Percentiles rank a stretch among this genome's conserved stretches.
phyloP scores from a whole-genome alignment of 805 yeast genomes.

The Saturnispora sekii region DNA sequence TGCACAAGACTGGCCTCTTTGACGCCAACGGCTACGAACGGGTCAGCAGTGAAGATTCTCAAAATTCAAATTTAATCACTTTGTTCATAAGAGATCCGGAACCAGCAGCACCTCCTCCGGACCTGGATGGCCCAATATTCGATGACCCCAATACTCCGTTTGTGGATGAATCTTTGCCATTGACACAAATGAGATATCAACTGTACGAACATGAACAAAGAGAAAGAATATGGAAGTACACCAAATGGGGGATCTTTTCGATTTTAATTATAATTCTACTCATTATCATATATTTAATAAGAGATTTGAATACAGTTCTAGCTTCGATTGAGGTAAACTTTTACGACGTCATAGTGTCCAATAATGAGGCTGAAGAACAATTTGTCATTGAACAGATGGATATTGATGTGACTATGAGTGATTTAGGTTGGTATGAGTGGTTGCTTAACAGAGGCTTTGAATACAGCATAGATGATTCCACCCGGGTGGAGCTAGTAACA shows the following conservation, averaged over 20 bases:
- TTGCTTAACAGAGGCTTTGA: background rate
- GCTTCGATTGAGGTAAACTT: background rate
- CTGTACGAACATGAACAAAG: background rate
- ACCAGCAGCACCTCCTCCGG: slow-evolving; percentile 1
- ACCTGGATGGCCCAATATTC: background rate
- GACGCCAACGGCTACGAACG: background rate
- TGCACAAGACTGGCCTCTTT: background rate
- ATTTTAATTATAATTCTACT: background rate
- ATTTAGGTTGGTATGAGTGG: slow-evolving; percentile 3
- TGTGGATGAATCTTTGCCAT: slow-evolving; percentile 4
- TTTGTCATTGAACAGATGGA: background rate
- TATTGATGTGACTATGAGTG: background rate
- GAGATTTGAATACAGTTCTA: slow-evolving; percentile 1
- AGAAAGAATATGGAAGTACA: background rate
- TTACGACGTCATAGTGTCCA: background rate
- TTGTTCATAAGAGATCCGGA: slow-evolving; percentile 3
- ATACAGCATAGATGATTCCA: background rate
- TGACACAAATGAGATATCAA: slow-evolving; percentile 5
- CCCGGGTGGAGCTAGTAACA: background rate
- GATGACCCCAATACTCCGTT: slow-evolving; percentile 5
- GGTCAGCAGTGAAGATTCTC: background rate
- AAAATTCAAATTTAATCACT: background rate
- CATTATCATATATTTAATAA: background rate
- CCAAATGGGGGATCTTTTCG: background rate
- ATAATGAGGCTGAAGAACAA: background rate